Base-by-base conservation (phyloP, 139 green algal species). In the Astrephomene gubernaculifera region DNA sequence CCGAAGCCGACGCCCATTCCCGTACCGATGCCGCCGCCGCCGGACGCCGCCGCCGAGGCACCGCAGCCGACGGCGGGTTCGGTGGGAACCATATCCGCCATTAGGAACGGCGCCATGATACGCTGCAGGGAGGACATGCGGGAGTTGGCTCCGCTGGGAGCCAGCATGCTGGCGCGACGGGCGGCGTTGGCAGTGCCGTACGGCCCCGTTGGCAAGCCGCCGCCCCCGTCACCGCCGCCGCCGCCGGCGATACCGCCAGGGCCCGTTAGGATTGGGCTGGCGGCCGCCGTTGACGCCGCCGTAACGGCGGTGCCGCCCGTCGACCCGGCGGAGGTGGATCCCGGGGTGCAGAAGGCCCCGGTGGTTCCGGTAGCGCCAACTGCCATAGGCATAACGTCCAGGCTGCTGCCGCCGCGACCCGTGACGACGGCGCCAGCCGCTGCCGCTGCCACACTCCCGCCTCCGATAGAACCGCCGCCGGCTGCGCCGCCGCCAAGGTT, bases 81-180 rank as follows among this genome's bases (percentile, higher is more conserved):
- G 3, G 24, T 36, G 4, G 38, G n/a, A 4, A 8, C n/a, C 76
- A 83, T 83, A 60, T 83, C 76, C 35, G 76, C 76, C 76, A 83
- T 83, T 39, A 83, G 60, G 61, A 83, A 83, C 1, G 76, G 76
- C 57, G 39, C 39, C 76, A 83, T 83, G 60, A 83, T 83, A 39
- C 76, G 76, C 60, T 83, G 76, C 12, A 83, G 76, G 9, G 76
- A 83, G 17, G 76, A 83, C 39, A 83, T 57, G 35, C 76, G 76
- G 27, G 76, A 57, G 76, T 33, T 72, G 39, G 76, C n/a, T 27
- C 39, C 76, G 41, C 22, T 43, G 39, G 76, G 76, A 2, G 57
- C 76, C 19, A 60, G 9, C 14, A 29, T 38, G 12, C 39, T n/a
- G 27, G 57, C 39, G 60, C 19, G 12, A 29, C n/a, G 43, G 57